phyloP scores from a whole-genome alignment of 768 basidiomycete species.

The Tulasnella calospora region DNA sequence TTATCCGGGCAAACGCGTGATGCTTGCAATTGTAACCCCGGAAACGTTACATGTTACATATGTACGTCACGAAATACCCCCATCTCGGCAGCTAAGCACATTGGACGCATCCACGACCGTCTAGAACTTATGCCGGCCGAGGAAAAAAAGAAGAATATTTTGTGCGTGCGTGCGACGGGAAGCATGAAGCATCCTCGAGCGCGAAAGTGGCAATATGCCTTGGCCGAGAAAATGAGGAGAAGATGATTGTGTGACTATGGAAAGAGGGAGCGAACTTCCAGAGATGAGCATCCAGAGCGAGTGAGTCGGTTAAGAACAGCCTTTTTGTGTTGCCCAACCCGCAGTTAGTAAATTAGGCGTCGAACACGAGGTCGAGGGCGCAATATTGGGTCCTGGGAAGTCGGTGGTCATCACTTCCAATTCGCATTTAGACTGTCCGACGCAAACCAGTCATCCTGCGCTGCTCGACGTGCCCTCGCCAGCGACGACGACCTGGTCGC shows the following conservation, averaged over 20 bases:
- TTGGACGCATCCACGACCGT: neutral
- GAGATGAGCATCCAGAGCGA: neutral
- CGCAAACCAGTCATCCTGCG: neutral
- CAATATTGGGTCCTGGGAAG: neutral
- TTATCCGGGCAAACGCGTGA: neutral
- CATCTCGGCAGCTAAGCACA: neutral
- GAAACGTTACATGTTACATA: neutral
- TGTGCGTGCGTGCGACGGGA: too few relatives aligned
- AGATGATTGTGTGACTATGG: conserved; percentile 6
- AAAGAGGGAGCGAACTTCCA: neutral
- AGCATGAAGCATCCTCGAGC: neutral
- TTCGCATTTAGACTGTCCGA: neutral
- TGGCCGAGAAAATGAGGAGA: neutral
- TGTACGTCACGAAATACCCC: neutral
- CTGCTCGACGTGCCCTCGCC: neutral
- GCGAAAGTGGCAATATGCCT: neutral
- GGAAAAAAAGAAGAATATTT: too few relatives aligned
- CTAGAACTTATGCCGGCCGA: too few relatives aligned
- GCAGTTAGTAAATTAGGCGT: conserved; percentile 10
- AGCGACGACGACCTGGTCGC: neutral
- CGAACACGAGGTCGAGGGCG: neutral
- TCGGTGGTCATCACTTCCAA: neutral
- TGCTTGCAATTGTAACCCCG: neutral
- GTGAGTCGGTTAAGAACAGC: neutral
- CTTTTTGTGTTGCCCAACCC: neutral